Evolutionary conservation across 2,329 filamentous ascomycete species (phyloP), one percentile per base, ranked within the genome.

Genomic region (Sporothrix curviconia): DNA sequence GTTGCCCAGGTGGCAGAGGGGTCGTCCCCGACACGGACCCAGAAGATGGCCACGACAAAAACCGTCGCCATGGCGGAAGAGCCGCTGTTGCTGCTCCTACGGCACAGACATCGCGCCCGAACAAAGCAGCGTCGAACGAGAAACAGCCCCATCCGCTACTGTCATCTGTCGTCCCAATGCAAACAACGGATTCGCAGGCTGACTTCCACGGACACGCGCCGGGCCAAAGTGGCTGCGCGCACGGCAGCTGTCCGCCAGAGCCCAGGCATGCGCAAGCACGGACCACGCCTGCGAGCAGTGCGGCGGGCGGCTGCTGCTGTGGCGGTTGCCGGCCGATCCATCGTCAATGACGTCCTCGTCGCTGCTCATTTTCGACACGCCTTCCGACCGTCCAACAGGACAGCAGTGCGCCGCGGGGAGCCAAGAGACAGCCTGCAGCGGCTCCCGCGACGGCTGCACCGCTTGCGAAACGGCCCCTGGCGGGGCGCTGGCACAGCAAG

Each of bases 171-270:
- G n/a, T n/a, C n/a, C n/a, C n/a, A n/a, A n/a, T n/a, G n/a, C n/a
- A n/a, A n/a, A n/a, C n/a, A n/a, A n/a, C n/a, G n/a, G n/a, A n/a
- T n/a, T n/a, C n/a, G n/a, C n/a, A n/a, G 12, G 37, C 46, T 1
- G 62, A 67, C 36, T 62, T 65, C 63, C 69, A 0, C 59, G 70
- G 19, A 69, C 66, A 4, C 65, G 69, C 19, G 64, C 66, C 3
- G 69, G 66, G n/a, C n/a, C 34, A 73, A 71, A 60, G 62, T 65
- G 3, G 70, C 70, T 2, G 62, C 66, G 54, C 66, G 59, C 56
- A 62, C 65, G 7, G 66, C 66, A 4, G 66, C 64, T 34, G 64
- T 60, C 11, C 64, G 63, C 50, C 39, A 57, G 56, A 57, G 53
- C n/a, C 52, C 59, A 59, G 43, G 36, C 52, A 25, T 59, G 65